Evolutionary conservation across 2,329 filamentous ascomycete species (phyloP).

Genomic region (Claviceps humidiphila): DNA sequence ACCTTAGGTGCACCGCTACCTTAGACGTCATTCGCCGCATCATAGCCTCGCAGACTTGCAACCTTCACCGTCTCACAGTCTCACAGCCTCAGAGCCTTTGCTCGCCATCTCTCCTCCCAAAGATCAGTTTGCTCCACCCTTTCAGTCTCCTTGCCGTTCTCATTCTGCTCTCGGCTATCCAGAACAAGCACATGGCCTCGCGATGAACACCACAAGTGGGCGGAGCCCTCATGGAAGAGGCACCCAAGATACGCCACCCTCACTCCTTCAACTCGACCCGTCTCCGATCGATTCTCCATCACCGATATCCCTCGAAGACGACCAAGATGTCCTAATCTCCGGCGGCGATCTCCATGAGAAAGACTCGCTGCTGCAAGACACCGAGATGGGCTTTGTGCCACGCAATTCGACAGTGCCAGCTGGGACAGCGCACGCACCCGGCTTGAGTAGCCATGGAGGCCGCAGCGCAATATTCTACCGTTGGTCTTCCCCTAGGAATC

Average conservation of each 20-base stretch:
- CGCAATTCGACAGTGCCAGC: slow-evolving; percentile 26
- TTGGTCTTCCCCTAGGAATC: slow-evolving; percentile 25
- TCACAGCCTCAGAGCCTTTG: too few relatives aligned
- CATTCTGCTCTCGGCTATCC: background rate
- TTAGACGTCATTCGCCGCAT: too few relatives aligned
- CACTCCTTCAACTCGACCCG: slow-evolving; percentile 68
- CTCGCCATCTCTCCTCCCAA: too few relatives aligned
- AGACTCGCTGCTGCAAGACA: slow-evolving; percentile 9
- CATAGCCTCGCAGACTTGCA: too few relatives aligned
- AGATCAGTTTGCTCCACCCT: too few relatives aligned
- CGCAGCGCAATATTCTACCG: slow-evolving; percentile 64
- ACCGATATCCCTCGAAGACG: slow-evolving; percentile 12
- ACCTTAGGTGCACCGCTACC: background rate
- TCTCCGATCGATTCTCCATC: slow-evolving; percentile 54
- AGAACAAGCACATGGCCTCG: background rate
- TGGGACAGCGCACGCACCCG: slow-evolving; percentile 28
- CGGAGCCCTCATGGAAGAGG: slow-evolving; percentile 18
- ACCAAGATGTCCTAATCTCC: slow-evolving; percentile 19
- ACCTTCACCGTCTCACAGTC: too few relatives aligned
- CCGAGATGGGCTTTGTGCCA: slow-evolving; percentile 19
- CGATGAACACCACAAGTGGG: slow-evolving; percentile 9
- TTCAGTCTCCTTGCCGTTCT: background rate
- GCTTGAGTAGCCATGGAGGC: slow-evolving; percentile 34
- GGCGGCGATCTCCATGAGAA: slow-evolving; percentile 16
- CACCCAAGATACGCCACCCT: slow-evolving; percentile 44